A percentile compares a stretch with the other conserved stretches of the same genome.
Conservation (phyloP, 495 filamentous ascomycete species). For the Tuber brumale region DNA sequence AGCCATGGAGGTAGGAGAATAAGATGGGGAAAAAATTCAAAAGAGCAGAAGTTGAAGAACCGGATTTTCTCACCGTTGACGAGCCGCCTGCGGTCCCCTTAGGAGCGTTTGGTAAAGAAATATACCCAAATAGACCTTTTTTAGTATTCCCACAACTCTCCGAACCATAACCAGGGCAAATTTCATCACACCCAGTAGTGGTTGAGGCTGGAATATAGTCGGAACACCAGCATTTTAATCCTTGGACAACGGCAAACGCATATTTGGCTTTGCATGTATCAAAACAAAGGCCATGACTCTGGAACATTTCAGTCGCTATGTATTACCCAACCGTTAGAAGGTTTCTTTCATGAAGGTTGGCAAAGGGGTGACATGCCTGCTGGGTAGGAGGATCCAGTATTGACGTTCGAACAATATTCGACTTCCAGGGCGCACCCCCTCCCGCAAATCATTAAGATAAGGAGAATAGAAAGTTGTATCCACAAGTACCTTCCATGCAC, state of each 20-base stretch:
- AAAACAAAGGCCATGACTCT: conserved; percentile 61
- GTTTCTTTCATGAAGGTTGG: neutral
- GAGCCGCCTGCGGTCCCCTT: conserved; percentile 48
- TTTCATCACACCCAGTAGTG: conserved; percentile 49
- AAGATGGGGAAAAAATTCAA: conserved; percentile 29
- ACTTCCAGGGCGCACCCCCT: conserved; percentile 24
- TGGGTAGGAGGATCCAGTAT: conserved; percentile 21
- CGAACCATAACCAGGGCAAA: conserved; percentile 60
- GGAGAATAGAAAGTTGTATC: conserved; percentile 21
- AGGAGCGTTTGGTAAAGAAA: conserved; percentile 45
- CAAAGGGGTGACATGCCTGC: conserved; percentile 20
- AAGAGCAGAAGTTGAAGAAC: conserved; percentile 28
- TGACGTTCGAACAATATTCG: conserved; percentile 33
- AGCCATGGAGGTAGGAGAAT: conserved; percentile 32
- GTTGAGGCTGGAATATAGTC: conserved; percentile 56
- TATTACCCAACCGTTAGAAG: conserved; percentile 17
- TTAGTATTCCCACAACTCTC: conserved; percentile 58
- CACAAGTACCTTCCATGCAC: conserved; percentile 18
- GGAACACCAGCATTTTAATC: conserved; percentile 66
- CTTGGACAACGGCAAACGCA: conserved; percentile 63
- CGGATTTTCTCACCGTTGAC: conserved; percentile 41
- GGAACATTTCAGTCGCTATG: conserved; percentile 48
- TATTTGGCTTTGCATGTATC: conserved; percentile 52
- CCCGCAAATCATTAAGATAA: conserved; percentile 22
- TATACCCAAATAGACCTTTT: conserved; percentile 57